phyloP scores from a whole-genome alignment of 2,329 filamentous ascomycete genomes.

The Cladosporium halotolerans region DNA sequence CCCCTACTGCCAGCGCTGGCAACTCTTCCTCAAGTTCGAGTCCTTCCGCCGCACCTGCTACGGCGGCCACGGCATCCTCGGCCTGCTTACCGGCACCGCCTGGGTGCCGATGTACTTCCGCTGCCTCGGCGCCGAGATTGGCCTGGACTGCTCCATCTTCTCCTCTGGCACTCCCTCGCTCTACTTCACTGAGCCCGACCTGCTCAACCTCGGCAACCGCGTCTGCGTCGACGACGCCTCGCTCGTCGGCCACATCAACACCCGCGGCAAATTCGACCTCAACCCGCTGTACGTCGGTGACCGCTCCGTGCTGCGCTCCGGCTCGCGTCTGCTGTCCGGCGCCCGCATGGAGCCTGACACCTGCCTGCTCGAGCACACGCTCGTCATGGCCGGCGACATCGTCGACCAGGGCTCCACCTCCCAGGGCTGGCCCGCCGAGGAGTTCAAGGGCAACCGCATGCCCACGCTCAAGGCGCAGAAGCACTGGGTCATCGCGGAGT shows the following conservation, averaged over 20 bases:
- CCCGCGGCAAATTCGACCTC: slow-evolving; percentile 50
- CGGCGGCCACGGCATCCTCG: slow-evolving; percentile 45
- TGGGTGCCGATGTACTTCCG: slow-evolving; percentile 51
- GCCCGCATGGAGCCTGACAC: slow-evolving; percentile 49
- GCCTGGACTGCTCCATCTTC: slow-evolving; percentile 50
- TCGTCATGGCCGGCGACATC: slow-evolving; percentile 52
- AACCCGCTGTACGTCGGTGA: slow-evolving; percentile 47
- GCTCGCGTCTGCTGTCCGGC: slow-evolving; percentile 48
- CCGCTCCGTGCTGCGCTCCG: slow-evolving; percentile 47
- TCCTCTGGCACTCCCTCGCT: slow-evolving; percentile 48
- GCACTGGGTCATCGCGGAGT: slow-evolving; percentile 15
- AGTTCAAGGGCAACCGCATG: slow-evolving; percentile 30
- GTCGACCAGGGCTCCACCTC: slow-evolving; percentile 46
- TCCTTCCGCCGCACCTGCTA: slow-evolving; percentile 46
- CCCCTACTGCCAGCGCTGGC: slow-evolving; percentile 53
- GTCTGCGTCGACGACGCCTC: slow-evolving; percentile 52
- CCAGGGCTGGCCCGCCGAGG: slow-evolving; percentile 51
- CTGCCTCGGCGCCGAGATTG: slow-evolving; percentile 48
- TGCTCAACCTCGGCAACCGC: slow-evolving; percentile 48
- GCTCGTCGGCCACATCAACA: slow-evolving; percentile 53
- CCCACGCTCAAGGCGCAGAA: slow-evolving; percentile 21
- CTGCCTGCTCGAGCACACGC: slow-evolving; percentile 52
- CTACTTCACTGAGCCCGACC: slow-evolving; percentile 53
- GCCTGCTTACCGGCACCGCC: slow-evolving; percentile 48
- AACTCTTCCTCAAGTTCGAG: slow-evolving; percentile 49